Evolutionary conservation across 176 grass and related monocot species (phyloP).

Genomic region (Dendrocalamus sinicus): DNA sequence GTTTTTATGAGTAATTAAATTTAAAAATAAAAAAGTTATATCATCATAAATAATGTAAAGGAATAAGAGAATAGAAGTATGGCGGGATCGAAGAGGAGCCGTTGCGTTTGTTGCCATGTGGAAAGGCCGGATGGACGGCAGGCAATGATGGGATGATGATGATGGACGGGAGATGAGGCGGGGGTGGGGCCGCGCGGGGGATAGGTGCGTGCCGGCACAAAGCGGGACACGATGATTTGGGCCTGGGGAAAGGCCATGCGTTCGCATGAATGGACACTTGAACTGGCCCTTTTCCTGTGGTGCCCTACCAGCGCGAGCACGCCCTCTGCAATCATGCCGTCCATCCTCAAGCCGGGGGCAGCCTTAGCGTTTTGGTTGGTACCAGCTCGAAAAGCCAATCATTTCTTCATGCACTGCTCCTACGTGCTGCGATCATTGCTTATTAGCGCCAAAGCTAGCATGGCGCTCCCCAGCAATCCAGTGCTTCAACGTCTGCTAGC

Average conservation of each 20-base stretch:
- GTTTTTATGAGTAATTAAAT: too few species aligned
- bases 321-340: conserved; percentile 50
- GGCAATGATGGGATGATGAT: conserved; percentile 68
- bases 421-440: conserved; percentile 63
- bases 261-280: conserved; percentile 53
- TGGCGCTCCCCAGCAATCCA: not conserved
- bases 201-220: conserved; percentile 55
- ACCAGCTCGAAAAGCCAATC: conserved; percentile 62
- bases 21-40: too few species aligned
- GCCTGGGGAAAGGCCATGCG: conserved; percentile 43
- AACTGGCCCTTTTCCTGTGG: conserved; percentile 26
- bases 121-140: conserved; percentile 32
- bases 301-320: conserved; percentile 34
- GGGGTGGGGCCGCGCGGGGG: not conserved
- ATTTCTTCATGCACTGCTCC: conserved; percentile 67
- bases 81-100: too few species aligned
- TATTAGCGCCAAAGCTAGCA: not conserved
- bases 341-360: conserved; percentile 38
- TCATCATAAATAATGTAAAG: too few species aligned
- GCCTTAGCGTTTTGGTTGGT: conserved; percentile 41
- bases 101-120: not conserved
- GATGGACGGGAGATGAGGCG: conserved; percentile 53
- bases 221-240: conserved; percentile 63
- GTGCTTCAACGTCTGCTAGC: not conserved
- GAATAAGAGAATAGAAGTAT: too few species aligned